These are phyloP conservation scores for Cutaneotrichosporon mucoides DNA, from an alignment of 1,284 basidiomycete genomes.

Conservation along the genomic window DNA sequence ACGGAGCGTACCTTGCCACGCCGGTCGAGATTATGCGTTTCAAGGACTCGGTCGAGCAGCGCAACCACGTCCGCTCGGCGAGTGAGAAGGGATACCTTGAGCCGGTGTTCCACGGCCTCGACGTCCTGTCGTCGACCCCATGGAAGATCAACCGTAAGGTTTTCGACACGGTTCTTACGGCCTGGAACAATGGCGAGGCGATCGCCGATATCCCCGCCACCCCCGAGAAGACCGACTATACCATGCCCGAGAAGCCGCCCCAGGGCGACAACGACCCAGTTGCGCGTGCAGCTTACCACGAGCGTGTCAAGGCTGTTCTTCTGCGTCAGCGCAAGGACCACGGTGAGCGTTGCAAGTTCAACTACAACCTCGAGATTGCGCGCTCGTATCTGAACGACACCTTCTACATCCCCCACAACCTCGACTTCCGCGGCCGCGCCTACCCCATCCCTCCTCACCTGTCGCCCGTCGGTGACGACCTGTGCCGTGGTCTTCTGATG, in stretches of 20 bases:
- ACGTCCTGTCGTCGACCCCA: constrained; percentile 83
- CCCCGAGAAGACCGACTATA: constrained; percentile 29
- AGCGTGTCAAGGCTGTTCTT: constrained; percentile 60
- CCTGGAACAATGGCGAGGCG: constrained; percentile 79
- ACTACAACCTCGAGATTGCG: constrained; percentile 97
- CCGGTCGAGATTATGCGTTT: constrained; percentile 79
- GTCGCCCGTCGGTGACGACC: constrained; percentile 93
- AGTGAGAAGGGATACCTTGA: constrained; percentile 73
- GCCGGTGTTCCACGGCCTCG: constrained; percentile 79
- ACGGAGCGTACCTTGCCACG: constrained; percentile 75
- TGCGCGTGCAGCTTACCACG: constrained; percentile 60
- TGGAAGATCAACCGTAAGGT: constrained; percentile 83
- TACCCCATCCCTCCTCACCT: constrained; percentile 96
- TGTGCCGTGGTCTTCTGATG: constrained; percentile 80
- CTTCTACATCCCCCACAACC: constrained; percentile 93
- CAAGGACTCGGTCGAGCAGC: constrained; percentile 87
- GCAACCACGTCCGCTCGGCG: constrained; percentile 72
- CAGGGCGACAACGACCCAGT: constrained; percentile 65
- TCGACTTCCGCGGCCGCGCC: constrained; percentile 96
- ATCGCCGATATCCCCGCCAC: constrained; percentile 74
- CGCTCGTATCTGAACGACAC: constrained; percentile 62
- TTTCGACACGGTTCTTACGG: constrained; percentile 66
- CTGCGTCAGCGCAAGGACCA: constrained; percentile 73
- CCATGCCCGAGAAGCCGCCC: constrained; percentile 59
- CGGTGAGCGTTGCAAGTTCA: constrained; percentile 85